These are phyloP conservation scores for Uromyces viciae-fabae DNA, from an alignment of 1,284 basidiomycete genomes.

Conservation along the genomic window DNA sequence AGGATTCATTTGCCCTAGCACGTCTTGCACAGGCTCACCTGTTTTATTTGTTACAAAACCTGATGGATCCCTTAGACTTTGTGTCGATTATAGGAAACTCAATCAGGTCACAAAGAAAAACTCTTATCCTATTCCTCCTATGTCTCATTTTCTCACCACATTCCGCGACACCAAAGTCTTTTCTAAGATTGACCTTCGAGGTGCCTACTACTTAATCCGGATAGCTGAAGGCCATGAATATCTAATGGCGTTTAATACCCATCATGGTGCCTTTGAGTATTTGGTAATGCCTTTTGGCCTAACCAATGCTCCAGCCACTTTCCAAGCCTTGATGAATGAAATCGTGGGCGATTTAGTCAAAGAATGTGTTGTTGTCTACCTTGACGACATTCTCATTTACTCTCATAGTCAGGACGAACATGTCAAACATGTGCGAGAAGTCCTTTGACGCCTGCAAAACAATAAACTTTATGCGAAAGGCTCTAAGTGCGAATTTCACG, in stretches of 20 bases:
- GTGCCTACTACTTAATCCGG: not conserved
- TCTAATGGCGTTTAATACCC: not conserved
- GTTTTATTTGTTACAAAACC: not conserved
- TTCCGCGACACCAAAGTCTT: not conserved
- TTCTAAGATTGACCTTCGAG: not conserved
- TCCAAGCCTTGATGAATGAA: conserved; percentile 50
- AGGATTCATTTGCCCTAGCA: not conserved
- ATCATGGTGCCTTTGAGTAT: not conserved
- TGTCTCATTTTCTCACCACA: not conserved
- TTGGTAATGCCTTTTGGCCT: conserved; percentile 44
- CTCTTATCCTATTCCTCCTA: not conserved
- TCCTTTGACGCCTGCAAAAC: not conserved
- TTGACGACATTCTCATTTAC: conserved; percentile 25
- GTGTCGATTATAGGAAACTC: conserved; percentile 11
- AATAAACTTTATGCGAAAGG: not conserved
- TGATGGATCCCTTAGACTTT: not conserved
- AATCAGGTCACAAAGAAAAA: conserved; percentile 6
- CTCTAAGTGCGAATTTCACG: conserved; percentile 9
- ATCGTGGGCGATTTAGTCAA: not conserved
- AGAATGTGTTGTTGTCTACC: conserved; percentile 6
- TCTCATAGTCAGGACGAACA: not conserved
- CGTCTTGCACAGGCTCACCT: not conserved
- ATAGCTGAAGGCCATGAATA: not conserved
- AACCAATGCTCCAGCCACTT: conserved; percentile 45
- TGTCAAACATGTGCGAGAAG: not conserved